phyloP scores from a whole-genome alignment of 345 rosid species.

The Rhizophora apiculata region DNA sequence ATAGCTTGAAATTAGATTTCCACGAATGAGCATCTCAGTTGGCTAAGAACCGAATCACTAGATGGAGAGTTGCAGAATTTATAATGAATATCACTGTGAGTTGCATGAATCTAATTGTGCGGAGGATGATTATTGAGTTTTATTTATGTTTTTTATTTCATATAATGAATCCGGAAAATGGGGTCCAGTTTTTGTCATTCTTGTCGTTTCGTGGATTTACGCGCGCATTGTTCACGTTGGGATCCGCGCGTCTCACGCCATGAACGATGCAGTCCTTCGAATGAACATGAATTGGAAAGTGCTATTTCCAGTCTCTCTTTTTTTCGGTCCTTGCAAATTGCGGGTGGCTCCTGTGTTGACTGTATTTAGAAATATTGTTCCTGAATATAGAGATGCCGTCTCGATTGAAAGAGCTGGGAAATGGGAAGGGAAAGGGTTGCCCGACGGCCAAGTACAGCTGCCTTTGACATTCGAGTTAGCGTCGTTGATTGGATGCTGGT shows the following conservation, averaged over 20 bases:
- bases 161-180: too few relatives aligned
- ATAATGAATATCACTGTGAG: too few relatives aligned
- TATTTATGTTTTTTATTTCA: too few relatives aligned
- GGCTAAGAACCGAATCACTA: too few relatives aligned
- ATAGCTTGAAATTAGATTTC: too few relatives aligned
- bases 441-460: not conserved
- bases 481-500: too few relatives aligned
- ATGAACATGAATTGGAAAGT: too few relatives aligned
- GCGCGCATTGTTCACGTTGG: slow-evolving; percentile 18
- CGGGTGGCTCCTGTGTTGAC: not conserved
- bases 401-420: not conserved
- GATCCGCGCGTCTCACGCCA: slow-evolving; percentile 7
- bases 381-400: not conserved
- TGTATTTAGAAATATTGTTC: not conserved
- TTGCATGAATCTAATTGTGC: too few relatives aligned
- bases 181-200: not conserved
- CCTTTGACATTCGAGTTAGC: too few relatives aligned
- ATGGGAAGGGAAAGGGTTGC: not conserved
- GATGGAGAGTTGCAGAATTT: too few relatives aligned
- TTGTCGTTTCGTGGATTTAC: slow-evolving; percentile 14
- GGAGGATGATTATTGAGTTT: too few relatives aligned
- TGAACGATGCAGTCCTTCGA: not conserved
- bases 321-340: not conserved
- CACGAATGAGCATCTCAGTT: too few relatives aligned
- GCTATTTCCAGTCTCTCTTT: not conserved